These are phyloP conservation scores for Evernia prunastri DNA, from an alignment of 495 filamentous ascomycete species.

Conservation along the genomic window DNA sequence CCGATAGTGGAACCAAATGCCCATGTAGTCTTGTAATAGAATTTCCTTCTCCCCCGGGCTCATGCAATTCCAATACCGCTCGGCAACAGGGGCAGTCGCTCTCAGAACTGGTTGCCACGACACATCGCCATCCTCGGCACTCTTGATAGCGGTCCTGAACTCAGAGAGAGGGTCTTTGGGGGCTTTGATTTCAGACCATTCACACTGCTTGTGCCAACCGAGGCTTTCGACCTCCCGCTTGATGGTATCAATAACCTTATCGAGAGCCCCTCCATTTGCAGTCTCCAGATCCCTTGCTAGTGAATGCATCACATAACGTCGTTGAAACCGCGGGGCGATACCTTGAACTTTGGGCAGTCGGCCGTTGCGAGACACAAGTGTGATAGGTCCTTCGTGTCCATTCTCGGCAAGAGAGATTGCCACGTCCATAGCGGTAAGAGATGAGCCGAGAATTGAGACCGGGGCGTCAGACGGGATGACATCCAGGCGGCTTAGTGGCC, in stretches of 20 bases:
- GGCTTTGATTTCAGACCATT: background rate
- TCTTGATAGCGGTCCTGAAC: background rate
- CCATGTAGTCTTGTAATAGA: background rate
- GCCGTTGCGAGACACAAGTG: background rate
- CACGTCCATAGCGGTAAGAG: background rate
- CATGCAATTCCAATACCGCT: background rate
- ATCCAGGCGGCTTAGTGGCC: background rate
- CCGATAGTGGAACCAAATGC: background rate
- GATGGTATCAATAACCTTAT: background rate
- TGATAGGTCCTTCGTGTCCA: background rate
- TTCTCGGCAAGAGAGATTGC: background rate
- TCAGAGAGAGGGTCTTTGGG: background rate
- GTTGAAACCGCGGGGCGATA: background rate
- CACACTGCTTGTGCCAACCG: background rate
- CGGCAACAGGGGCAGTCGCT: background rate
- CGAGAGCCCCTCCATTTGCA: background rate
- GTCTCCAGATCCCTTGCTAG: constrained; percentile 4
- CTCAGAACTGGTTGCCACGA: background rate
- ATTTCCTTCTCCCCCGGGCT: background rate
- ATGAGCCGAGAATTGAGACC: background rate
- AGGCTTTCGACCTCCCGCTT: background rate
- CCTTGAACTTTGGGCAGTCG: background rate
- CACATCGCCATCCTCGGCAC: background rate
- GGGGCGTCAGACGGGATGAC: background rate
- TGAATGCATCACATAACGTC: background rate